Conservation (phyloP, 176 grass and related monocot species). For the Saccharum spontaneum region DNA sequence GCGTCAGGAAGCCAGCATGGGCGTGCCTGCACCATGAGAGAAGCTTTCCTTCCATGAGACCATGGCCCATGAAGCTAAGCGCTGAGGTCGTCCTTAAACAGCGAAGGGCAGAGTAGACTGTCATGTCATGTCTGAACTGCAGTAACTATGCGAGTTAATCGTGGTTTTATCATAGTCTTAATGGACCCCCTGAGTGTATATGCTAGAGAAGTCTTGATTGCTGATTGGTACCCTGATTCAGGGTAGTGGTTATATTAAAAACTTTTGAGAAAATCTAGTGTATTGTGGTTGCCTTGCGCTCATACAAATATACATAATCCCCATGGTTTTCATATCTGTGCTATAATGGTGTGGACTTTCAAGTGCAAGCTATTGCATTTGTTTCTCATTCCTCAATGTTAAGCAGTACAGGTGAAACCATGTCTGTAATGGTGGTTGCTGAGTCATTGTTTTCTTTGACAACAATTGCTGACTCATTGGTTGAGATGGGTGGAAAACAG, state of each 20-base stretch:
- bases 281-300: neutral
- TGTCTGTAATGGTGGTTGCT: neutral
- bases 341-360: neutral
- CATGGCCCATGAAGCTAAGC: neutral
- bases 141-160: neutral
- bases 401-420: neutral
- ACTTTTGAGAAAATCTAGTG: conserved; percentile 1
- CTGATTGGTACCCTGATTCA: conserved; percentile 31
- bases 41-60: neutral
- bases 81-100: neutral
- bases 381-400: neutral
- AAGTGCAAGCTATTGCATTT: neutral
- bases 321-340: neutral
- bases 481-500: neutral
- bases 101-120: neutral
- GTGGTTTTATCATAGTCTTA: neutral
- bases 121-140: neutral
- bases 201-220: conserved; percentile 29
- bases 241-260: conserved; percentile 16
- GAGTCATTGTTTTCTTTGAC: no score
- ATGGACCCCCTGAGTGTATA: conserved; percentile 25
- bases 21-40: neutral
- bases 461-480: neutral
- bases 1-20: neutral
- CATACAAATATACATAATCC: neutral